Evolutionary conservation across 805 yeast genomes (phyloP).

Genomic region (Metschnikowia baotianmanensis): DNA sequence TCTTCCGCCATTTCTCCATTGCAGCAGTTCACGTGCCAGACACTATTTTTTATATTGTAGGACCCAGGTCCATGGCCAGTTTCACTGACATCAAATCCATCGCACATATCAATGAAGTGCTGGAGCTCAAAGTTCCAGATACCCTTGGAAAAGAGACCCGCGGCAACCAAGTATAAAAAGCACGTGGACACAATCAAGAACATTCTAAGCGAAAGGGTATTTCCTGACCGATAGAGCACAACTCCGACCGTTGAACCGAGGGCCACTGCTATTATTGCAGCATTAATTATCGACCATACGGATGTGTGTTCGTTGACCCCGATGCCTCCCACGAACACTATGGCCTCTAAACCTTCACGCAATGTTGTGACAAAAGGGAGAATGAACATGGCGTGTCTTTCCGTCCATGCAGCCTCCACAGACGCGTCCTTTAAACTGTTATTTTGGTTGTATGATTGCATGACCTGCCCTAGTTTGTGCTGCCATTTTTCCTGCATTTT

Average conservation of each 20-base stretch:
- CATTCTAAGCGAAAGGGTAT: constrained; percentile 68
- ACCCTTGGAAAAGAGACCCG: constrained; percentile 83
- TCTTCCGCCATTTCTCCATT: constrained; percentile 74
- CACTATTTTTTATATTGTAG: constrained; percentile 71
- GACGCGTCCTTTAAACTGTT: constrained; percentile 22
- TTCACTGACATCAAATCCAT: constrained; percentile 83
- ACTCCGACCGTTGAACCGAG: constrained; percentile 65
- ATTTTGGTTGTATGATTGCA: constrained; percentile 25
- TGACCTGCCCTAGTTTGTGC: constrained; percentile 31
- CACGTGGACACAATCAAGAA: constrained; percentile 76
- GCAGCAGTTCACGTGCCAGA: constrained; percentile 96
- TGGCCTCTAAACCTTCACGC: constrained; percentile 90
- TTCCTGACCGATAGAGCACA: constrained; percentile 72
- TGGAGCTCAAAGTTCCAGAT: constrained; percentile 89
- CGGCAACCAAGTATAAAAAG: constrained; percentile 78
- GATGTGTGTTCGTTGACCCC: constrained; percentile 71
- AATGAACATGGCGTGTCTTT: constrained; percentile 68
- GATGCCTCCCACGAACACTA: constrained; percentile 87
- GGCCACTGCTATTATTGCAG: constrained; percentile 56
- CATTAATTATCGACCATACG: constrained; percentile 53
- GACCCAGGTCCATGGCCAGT: constrained; percentile 93
- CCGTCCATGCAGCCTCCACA: constrained; percentile 27
- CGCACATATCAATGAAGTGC: constrained; percentile 66
- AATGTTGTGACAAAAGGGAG: constrained; percentile 83
- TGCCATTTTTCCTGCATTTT: constrained; percentile 47